Percentiles rank a stretch among this genome's conserved stretches.
Conservation (phyloP, 768 basidiomycete species). For the Dacryopinax spathularia region DNA sequence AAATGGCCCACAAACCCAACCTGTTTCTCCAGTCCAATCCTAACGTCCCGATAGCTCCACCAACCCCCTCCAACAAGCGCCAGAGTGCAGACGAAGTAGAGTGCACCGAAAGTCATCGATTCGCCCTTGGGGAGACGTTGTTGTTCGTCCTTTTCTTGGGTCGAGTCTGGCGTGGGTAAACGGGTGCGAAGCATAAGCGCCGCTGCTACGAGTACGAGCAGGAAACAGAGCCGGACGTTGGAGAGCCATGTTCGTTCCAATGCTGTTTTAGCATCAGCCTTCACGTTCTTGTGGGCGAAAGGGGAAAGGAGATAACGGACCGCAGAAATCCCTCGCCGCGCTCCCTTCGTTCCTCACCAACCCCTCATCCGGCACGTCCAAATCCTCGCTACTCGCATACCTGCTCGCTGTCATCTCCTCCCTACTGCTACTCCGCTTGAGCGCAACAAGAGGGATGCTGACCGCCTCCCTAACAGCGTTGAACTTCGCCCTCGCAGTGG, state of each 20-base stretch:
- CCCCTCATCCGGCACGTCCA: neutral
- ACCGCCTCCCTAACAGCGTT: neutral
- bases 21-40: neutral
- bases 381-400: slow-evolving; percentile 1
- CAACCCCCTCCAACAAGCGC: neutral
- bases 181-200: slow-evolving; percentile 1
- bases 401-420: neutral
- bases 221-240: neutral
- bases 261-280: neutral
- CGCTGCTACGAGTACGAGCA: neutral
- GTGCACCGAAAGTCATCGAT: neutral
- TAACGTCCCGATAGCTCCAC: neutral
- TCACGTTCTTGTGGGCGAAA: too few relatives aligned
- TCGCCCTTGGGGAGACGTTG: neutral
- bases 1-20: neutral
- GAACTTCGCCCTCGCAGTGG: neutral
- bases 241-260: neutral
- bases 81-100: neutral
- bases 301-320: neutral
- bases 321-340: neutral
- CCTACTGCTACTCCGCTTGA: neutral
- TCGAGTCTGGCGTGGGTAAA: neutral
- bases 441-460: neutral
- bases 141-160: neutral
- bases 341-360: neutral